Conservation (phyloP, 2,329 filamentous ascomycete species). For the Bimuria novae-zelandiae region DNA sequence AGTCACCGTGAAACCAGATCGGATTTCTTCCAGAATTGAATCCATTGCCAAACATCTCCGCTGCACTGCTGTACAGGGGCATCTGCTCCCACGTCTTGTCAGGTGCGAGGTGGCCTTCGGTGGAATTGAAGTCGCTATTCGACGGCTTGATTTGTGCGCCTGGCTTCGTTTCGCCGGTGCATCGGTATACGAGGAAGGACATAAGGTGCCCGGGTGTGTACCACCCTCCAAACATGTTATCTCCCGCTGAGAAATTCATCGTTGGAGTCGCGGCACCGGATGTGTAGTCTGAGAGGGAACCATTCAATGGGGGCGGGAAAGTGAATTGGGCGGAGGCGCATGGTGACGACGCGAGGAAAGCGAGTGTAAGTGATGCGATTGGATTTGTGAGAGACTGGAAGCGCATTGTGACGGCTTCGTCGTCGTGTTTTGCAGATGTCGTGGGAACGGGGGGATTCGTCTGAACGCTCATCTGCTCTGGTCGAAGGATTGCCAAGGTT, state of each 20-base stretch:
- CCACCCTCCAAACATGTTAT: conserved; percentile 4
- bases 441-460: not conserved
- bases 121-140: conserved; percentile 3
- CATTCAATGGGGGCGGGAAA: not conserved
- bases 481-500: not conserved
- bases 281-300: not conserved
- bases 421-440: not conserved
- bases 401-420: conserved; percentile 8
- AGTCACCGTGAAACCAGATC: conserved; percentile 1
- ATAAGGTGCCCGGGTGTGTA: not conserved
- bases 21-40: not conserved
- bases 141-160: not conserved
- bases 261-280: not conserved
- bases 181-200: conserved; percentile 1
- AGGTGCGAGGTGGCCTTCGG: not conserved
- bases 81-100: conserved; percentile 6
- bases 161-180: not conserved
- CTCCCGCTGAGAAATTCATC: conserved; percentile 1
- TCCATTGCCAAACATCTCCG: not conserved
- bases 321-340: not conserved
- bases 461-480: not conserved
- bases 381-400: not conserved
- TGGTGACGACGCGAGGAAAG: not conserved
- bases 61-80: not conserved
- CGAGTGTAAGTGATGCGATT: not conserved